These are phyloP conservation scores for Triadica sebifera DNA, from an alignment of 345 rosid genomes.

Conservation along the genomic window DNA sequence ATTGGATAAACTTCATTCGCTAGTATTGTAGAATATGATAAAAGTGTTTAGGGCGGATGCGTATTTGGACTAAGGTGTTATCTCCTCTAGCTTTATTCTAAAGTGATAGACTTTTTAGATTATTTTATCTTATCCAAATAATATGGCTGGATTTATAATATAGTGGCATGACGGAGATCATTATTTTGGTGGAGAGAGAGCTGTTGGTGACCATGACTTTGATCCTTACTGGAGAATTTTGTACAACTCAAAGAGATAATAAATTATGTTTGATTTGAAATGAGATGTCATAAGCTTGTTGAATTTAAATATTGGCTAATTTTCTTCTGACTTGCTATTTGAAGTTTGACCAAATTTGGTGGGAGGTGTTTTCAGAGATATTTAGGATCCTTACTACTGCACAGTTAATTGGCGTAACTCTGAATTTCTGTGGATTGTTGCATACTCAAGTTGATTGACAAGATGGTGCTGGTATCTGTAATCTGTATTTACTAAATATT, in stretches of 20 bases:
- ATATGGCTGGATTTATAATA: neutral
- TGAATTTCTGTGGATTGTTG: neutral
- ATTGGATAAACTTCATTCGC: neutral
- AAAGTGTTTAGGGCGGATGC: neutral
- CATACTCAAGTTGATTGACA: neutral
- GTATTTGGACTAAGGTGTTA: neutral
- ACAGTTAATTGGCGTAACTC: neutral
- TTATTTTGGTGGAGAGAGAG: neutral
- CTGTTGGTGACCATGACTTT: neutral
- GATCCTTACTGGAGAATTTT: neutral
- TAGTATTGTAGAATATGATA: neutral
- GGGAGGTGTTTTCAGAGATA: neutral
- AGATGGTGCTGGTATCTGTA: neutral
- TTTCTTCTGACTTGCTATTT: neutral
- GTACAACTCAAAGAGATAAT: neutral
- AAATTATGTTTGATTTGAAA: neutral
- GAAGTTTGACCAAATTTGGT: neutral
- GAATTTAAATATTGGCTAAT: neutral
- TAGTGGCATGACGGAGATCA: neutral
- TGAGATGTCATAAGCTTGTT: neutral
- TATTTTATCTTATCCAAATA: neutral
- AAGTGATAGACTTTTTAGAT: neutral
- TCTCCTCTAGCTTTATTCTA: neutral
- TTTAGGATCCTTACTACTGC: neutral
- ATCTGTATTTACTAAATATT: neutral